Evolutionary conservation across 1,284 basidiomycete species (phyloP).

Genomic region (Ustilago curta): DNA sequence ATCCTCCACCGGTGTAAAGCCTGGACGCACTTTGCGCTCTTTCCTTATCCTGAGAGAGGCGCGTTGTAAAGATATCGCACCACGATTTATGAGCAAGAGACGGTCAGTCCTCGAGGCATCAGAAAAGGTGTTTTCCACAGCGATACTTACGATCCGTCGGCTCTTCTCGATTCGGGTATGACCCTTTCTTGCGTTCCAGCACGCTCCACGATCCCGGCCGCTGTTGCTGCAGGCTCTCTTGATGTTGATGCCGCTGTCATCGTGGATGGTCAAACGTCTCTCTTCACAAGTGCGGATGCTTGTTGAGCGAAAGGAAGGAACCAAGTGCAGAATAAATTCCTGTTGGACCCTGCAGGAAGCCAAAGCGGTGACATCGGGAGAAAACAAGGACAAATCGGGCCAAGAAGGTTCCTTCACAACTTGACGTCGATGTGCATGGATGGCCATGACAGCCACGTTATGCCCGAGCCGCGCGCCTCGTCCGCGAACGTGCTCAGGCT

Average conservation of each 20-base stretch:
- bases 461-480: conserved; percentile 18
- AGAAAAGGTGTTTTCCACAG: too few relatives aligned
- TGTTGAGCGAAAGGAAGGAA: not conserved
- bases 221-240: conserved; percentile 77
- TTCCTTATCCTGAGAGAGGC: conserved; percentile 78
- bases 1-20: conserved; percentile 95
- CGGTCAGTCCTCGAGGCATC: not conserved
- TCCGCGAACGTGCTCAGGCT: conserved; percentile 20
- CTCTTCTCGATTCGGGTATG: conserved; percentile 82
- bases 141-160: conserved; percentile 86
- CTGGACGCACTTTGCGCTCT: conserved; percentile 88
- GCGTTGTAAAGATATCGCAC: not conserved
- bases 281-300: not conserved
- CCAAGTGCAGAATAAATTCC: conserved; percentile 4
- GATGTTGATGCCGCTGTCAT: conserved; percentile 23
- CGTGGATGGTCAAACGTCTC: not conserved
- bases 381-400: not conserved
- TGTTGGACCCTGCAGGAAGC: conserved; percentile 23
- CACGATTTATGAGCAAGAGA: not conserved
- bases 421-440: conserved; percentile 13
- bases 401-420: not conserved
- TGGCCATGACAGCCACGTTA: not conserved
- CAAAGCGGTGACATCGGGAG: not conserved
- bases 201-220: conserved; percentile 84
- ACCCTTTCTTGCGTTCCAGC: conserved; percentile 85